Evolutionary conservation across 2,329 filamentous ascomycete species (phyloP).

Genomic region (Fusarium sp.): DNA sequence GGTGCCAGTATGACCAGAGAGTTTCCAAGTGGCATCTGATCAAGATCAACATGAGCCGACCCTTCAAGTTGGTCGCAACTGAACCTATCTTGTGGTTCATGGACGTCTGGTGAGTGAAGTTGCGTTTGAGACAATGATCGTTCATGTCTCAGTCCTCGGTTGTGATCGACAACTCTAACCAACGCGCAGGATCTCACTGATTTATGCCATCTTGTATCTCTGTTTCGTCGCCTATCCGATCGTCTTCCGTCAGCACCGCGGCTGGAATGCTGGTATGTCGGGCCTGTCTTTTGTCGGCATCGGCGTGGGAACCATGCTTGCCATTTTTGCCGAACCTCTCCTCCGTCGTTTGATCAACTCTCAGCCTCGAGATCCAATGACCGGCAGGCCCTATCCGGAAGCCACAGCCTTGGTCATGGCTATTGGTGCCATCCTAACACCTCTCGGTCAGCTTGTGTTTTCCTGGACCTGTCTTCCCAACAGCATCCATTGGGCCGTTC

Average conservation of each 20-base stretch:
- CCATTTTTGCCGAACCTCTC: slow-evolving; percentile 75
- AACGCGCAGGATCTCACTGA: slow-evolving; percentile 74
- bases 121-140: neutral
- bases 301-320: slow-evolving; percentile 71
- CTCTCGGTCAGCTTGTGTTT: slow-evolving; percentile 86
- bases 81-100: slow-evolving; percentile 86
- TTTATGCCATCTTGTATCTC: slow-evolving; percentile 89
- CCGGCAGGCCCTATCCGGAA: slow-evolving; percentile 80
- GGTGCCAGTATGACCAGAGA: slow-evolving; percentile 83
- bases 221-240: slow-evolving; percentile 93
- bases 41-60: slow-evolving; percentile 80
- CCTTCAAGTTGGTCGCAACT: slow-evolving; percentile 80
- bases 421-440: slow-evolving; percentile 79
- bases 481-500: slow-evolving; percentile 84
- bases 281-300: slow-evolving; percentile 84
- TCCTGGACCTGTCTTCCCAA: slow-evolving; percentile 86
- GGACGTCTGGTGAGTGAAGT: slow-evolving; percentile 66
- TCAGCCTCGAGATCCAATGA: slow-evolving; percentile 80
- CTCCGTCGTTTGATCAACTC: slow-evolving; percentile 82
- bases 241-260: slow-evolving; percentile 79
- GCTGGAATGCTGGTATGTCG: slow-evolving; percentile 79
- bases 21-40: slow-evolving; percentile 74
- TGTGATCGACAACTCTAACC: slow-evolving; percentile 12
- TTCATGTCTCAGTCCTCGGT: neutral
- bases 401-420: slow-evolving; percentile 85